Evolutionary conservation across 805 yeast species (phyloP).

Genomic region (Jamesozyma lodderae): DNA sequence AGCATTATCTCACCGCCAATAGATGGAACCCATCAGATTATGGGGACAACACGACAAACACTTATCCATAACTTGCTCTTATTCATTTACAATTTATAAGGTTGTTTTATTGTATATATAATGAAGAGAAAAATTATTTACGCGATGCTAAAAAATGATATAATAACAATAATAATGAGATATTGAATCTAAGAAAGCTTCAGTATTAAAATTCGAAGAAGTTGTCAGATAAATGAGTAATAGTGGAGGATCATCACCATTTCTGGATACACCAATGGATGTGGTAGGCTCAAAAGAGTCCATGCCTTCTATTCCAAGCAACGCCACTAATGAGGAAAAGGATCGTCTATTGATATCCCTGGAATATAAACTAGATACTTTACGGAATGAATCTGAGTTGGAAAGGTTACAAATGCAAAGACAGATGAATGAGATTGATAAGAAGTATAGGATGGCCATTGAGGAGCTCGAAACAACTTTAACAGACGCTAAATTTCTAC

Average conservation of each 20-base stretch:
- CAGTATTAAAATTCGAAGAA: no score
- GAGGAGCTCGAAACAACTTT: conserved; percentile 28
- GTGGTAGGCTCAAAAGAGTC: neutral
- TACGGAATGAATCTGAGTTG: conserved; percentile 34
- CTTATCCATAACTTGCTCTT: no score
- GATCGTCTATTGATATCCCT: conserved; percentile 24
- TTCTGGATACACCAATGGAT: conserved; percentile 28
- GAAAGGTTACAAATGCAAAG: conserved; percentile 19
- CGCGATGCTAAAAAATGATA: no score
- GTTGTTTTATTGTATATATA: no score
- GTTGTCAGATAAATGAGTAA: conserved; percentile 13
- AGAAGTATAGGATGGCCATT: conserved; percentile 28
- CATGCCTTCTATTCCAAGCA: neutral
- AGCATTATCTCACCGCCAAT: no score
- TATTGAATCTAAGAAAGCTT: no score
- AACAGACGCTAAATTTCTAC: conserved; percentile 30
- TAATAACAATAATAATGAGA: no score
- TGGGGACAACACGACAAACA: no score
- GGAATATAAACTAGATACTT: conserved; percentile 32
- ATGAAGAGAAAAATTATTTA: no score
- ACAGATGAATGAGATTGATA: conserved; percentile 18
- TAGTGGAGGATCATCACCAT: conserved; percentile 32
- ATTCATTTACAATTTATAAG: no score
- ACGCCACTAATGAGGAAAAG: conserved; percentile 4
- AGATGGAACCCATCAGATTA: no score